Percentiles rank a stretch among this genome's conserved stretches.
Conservation (phyloP, 805 yeast species). For the Brettanomyces anomalus region DNA sequence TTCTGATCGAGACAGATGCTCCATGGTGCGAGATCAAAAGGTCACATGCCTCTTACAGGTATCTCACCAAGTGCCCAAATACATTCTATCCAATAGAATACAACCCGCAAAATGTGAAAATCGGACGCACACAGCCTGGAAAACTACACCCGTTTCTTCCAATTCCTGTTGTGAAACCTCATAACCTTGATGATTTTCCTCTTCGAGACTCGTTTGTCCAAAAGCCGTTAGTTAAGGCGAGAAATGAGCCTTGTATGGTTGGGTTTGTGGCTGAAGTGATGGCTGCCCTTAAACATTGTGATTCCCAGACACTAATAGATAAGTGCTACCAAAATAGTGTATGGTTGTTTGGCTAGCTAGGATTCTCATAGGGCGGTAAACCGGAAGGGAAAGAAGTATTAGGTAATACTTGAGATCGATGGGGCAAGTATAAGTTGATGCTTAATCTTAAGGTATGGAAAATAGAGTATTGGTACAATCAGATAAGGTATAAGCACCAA, state of each 20-base stretch:
- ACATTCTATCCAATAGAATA: slow-evolving; percentile 39
- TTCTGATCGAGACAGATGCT: slow-evolving; percentile 90
- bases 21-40: slow-evolving; percentile 97
- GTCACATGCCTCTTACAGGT: slow-evolving; percentile 65
- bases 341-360: slow-evolving; percentile 30
- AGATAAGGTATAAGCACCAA: too few relatives aligned
- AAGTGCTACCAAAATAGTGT: slow-evolving; percentile 45
- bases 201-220: slow-evolving; percentile 20
- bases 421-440: too few relatives aligned
- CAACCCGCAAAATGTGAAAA: slow-evolving; percentile 5
- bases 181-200: slow-evolving; percentile 26
- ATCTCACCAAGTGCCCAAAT: slow-evolving; percentile 48
- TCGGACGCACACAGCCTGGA: slow-evolving; percentile 9
- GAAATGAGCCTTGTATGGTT: slow-evolving; percentile 89
- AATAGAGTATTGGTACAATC: too few relatives aligned
- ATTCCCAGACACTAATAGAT: slow-evolving; percentile 36
- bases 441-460: too few relatives aligned
- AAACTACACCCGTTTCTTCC: slow-evolving; percentile 47
- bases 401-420: too few relatives aligned
- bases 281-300: slow-evolving; percentile 37
- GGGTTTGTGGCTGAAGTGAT: slow-evolving; percentile 71
- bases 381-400: too few relatives aligned
- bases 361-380: too few relatives aligned
- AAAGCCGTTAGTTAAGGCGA: slow-evolving; percentile 56
- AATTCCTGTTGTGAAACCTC: slow-evolving; percentile 57